Evolutionary conservation across 495 filamentous ascomycete species (phyloP), one percentile per base, ranked within the genome.

Genomic region (Penicillium angulare): DNA sequence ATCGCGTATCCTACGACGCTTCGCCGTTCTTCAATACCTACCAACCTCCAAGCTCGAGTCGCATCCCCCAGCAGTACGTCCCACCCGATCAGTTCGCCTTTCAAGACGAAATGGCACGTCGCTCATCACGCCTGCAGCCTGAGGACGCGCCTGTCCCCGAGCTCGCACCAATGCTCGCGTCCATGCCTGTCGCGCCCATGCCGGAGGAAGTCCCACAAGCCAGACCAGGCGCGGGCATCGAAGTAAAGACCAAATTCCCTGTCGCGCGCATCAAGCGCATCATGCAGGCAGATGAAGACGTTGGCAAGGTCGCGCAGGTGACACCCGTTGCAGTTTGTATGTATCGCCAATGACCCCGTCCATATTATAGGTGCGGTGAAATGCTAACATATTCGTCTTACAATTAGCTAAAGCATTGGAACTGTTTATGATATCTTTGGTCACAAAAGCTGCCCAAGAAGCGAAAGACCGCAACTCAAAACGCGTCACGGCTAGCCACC

Each of bases 211-310:
- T 42, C 31, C 26, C 40, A 1, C 55, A 50, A 10, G 47, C 59
- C 7, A 55, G 53, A 39, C 60, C 67, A 20, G 52, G 63, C 42
- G 66, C 57, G 8, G 72, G 79, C 60, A 74, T 96, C 59, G 69
- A 91, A 17, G 89, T 99, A 46, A 89, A 84, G 69, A 97, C 91
- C 17, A 96, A 97, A 55, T 99, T 99, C 61, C 93, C 93, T 3
- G 95, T 97, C 26, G 93, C 93, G 49, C 83, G 93, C 42, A 99
- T 97, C 68, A 99, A 99, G 81, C 86, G 93, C 44, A 97, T 99
- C 54, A 97, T 99, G 93, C 93, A 99, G 69, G 93, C 93, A 6
- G 93, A 99, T 63, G 93, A 99, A 61, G 93, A 99, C 70, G 92
- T 99, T 2, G 93, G 93, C 33, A 99, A 99, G 73, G 95, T 99